Conservation (phyloP, 306 rosid species). For the Nissolia schottii region DNA sequence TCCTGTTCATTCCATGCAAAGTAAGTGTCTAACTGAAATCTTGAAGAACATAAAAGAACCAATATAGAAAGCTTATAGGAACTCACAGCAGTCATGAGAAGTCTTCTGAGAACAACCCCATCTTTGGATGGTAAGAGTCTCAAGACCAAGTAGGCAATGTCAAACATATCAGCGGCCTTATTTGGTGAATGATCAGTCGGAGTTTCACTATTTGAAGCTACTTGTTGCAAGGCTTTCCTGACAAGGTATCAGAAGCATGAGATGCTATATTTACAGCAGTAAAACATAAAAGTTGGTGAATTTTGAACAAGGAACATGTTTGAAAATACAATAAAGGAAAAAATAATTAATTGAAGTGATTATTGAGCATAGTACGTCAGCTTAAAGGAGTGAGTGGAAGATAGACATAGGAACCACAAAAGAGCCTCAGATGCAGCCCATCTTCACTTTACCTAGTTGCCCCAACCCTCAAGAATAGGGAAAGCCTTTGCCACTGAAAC, state of each 20-base stretch:
- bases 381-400: neutral
- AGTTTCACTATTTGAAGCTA: slow-evolving; percentile 39
- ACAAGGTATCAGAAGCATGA: slow-evolving; percentile 23
- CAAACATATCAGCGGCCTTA: slow-evolving; percentile 38
- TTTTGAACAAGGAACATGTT: neutral
- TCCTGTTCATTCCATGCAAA: slow-evolving; percentile 52
- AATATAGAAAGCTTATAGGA: slow-evolving; percentile 6
- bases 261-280: neutral
- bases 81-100: slow-evolving; percentile 94
- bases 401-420: neutral
- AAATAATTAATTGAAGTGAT: neutral
- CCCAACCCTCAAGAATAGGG: slow-evolving; percentile 77
- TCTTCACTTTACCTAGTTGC: slow-evolving; percentile 62
- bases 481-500: slow-evolving; percentile 84
- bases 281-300: neutral
- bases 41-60: neutral
- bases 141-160: slow-evolving; percentile 63
- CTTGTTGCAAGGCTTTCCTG: slow-evolving; percentile 76
- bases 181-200: slow-evolving; percentile 31
- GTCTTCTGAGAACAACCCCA: slow-evolving; percentile 86
- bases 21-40: slow-evolving; percentile 12
- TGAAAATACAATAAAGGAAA: neutral
- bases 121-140: slow-evolving; percentile 78
- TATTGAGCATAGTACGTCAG: neutral
- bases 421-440: neutral